phyloP scores from a whole-genome alignment of 1,139 yeast genomes.

The Blastobotrys persicus region DNA sequence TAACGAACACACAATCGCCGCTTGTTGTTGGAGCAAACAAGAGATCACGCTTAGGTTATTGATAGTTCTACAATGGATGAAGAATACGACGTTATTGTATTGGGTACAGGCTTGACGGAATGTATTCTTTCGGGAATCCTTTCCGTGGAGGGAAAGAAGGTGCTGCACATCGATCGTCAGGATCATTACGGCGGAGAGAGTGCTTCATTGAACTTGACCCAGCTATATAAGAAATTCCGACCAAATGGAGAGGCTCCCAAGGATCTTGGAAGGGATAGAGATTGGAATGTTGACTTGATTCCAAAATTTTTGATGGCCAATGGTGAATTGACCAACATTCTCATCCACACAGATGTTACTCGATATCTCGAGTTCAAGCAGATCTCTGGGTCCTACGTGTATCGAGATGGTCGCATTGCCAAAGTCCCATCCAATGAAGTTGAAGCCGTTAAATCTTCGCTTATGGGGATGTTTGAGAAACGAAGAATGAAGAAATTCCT shows the following conservation, averaged over 20 bases:
- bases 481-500: slow-evolving; percentile 90
- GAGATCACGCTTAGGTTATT: background rate
- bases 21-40: background rate
- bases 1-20: background rate
- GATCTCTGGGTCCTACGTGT: slow-evolving; percentile 91
- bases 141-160: slow-evolving; percentile 96
- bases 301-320: slow-evolving; percentile 98
- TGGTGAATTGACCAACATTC: slow-evolving; percentile 93
- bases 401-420: slow-evolving; percentile 85
- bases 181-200: slow-evolving; percentile 91
- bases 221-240: slow-evolving; percentile 45
- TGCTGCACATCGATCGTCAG: slow-evolving; percentile 92
- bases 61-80: slow-evolving; percentile 65
- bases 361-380: slow-evolving; percentile 95
- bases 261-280: slow-evolving; percentile 84
- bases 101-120: slow-evolving; percentile 83
- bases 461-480: slow-evolving; percentile 96
- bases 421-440: slow-evolving; percentile 91
- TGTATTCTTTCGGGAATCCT: slow-evolving; percentile 91
- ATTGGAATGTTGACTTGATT: slow-evolving; percentile 96
- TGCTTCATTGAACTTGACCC: slow-evolving; percentile 60
- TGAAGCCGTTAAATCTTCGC: slow-evolving; percentile 87
- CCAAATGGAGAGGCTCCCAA: slow-evolving; percentile 59
- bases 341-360: slow-evolving; percentile 93
- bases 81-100: slow-evolving; percentile 86